Evolutionary conservation across 805 yeast species (phyloP).

Genomic region (Candida gorgasii): DNA sequence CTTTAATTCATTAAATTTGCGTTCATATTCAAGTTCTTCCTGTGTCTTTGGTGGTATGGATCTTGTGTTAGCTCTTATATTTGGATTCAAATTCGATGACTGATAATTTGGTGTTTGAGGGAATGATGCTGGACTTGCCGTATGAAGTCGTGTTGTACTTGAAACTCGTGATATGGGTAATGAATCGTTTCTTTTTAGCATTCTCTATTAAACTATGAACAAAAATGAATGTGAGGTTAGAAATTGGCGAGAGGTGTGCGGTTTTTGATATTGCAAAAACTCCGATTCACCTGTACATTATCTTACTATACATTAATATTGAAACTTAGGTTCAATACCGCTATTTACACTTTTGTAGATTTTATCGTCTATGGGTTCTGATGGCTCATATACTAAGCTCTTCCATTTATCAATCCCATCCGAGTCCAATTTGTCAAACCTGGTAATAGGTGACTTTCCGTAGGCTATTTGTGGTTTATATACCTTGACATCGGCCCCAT

Average conservation of each 20-base stretch:
- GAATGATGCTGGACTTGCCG: conserved; percentile 24
- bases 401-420: conserved; percentile 6
- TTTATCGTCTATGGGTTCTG: conserved; percentile 3
- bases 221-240: too few relatives aligned
- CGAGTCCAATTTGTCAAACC: conserved; percentile 5
- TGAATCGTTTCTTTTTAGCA: conserved; percentile 18
- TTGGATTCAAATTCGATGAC: conserved; percentile 41
- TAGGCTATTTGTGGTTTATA: conserved; percentile 4
- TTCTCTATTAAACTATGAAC: too few relatives aligned
- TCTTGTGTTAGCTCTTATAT: conserved; percentile 24
- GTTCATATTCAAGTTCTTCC: conserved; percentile 24
- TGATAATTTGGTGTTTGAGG: conserved; percentile 33
- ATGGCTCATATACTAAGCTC: conserved; percentile 4
- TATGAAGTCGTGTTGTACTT: conserved; percentile 33
- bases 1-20: conserved; percentile 31
- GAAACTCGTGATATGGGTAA: conserved; percentile 39
- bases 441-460: conserved; percentile 1
- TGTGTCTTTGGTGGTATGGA: conserved; percentile 18
- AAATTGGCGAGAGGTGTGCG: too few relatives aligned
- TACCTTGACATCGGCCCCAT: neutral
- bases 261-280: too few relatives aligned
- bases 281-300: too few relatives aligned
- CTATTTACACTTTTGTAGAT: conserved; percentile 1
- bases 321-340: neutral
- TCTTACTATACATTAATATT: conserved; percentile 6